Evolutionary conservation across 768 basidiomycete genomes (phyloP).

Genomic region (Fistulinella prunicolor): DNA sequence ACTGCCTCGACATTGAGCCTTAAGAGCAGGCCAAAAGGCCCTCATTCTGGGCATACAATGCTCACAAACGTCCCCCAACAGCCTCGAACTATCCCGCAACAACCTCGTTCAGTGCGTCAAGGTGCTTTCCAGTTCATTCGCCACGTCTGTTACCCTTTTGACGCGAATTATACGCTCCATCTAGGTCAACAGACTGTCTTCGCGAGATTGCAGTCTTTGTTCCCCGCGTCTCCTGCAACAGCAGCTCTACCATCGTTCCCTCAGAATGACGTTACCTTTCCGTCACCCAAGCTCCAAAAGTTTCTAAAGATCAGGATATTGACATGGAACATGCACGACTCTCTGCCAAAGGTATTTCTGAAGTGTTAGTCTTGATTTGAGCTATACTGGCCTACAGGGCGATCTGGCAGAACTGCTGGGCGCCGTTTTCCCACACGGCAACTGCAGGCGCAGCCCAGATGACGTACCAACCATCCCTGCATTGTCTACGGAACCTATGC

Average conservation of each 20-base stretch:
- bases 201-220: constrained; percentile 50
- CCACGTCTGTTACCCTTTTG: constrained; percentile 6
- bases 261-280: constrained; percentile 22
- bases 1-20: constrained; percentile 26
- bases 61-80: constrained; percentile 21
- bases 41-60: constrained; percentile 18
- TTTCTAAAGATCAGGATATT: constrained; percentile 66
- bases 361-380: not conserved
- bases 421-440: constrained; percentile 41
- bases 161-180: not conserved
- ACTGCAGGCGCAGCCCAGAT: constrained; percentile 31
- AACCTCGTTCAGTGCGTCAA: constrained; percentile 16
- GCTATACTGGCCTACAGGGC: constrained; percentile 44
- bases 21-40: constrained; percentile 30
- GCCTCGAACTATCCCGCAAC: constrained; percentile 16
- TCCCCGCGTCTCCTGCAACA: constrained; percentile 39
- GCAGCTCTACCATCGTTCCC: constrained; percentile 16
- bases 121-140: constrained; percentile 9
- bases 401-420: constrained; percentile 72
- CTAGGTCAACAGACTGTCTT: constrained; percentile 42
- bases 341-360: constrained; percentile 60
- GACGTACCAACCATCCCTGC: constrained; percentile 39
- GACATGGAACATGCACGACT: constrained; percentile 88
- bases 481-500: constrained; percentile 48
- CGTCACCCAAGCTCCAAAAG: constrained; percentile 28